Conservation (phyloP, 2,329 filamentous ascomycete genomes). For the Cladophialophora exuberans region DNA sequence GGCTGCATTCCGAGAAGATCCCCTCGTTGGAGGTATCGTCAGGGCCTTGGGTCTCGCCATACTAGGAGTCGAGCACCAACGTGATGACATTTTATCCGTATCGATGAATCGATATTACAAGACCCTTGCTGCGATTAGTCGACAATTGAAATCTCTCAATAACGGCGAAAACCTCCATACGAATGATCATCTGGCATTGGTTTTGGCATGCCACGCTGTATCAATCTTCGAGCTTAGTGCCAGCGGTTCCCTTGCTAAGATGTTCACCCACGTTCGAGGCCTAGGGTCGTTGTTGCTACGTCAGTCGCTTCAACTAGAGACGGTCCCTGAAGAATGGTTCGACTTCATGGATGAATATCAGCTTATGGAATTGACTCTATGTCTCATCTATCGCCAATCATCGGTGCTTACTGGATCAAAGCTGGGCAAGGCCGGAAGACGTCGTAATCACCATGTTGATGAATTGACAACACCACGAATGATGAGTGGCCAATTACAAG, state of each 20-base stretch:
- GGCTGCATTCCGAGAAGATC: not conserved
- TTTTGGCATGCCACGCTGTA: not conserved
- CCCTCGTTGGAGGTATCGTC: not conserved
- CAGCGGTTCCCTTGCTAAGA: not conserved
- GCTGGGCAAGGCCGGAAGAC: not conserved
- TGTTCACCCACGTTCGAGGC: conserved; percentile 5
- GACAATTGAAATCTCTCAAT: not conserved
- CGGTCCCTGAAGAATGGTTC: not conserved
- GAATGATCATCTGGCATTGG: not conserved
- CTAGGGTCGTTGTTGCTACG: not conserved
- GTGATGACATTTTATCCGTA: not conserved
- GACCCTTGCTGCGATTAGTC: conserved; percentile 1
- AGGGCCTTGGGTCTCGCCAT: not conserved
- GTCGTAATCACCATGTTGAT: not conserved
- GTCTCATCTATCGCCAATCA: conserved; percentile 1
- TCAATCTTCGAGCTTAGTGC: conserved; percentile 5
- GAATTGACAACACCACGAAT: not conserved
- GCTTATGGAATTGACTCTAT: conserved; percentile 2
- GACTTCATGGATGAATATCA: conserved; percentile 5
- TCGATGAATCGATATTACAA: not conserved
- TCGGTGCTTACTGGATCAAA: conserved; percentile 1
- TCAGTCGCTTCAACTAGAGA: conserved; percentile 1
- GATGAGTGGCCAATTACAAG: not conserved
- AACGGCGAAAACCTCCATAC: not conserved
- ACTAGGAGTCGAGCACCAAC: not conserved